Conservation (phyloP, 2,329 filamentous ascomycete genomes). For the Ambrosiella beaveri region DNA sequence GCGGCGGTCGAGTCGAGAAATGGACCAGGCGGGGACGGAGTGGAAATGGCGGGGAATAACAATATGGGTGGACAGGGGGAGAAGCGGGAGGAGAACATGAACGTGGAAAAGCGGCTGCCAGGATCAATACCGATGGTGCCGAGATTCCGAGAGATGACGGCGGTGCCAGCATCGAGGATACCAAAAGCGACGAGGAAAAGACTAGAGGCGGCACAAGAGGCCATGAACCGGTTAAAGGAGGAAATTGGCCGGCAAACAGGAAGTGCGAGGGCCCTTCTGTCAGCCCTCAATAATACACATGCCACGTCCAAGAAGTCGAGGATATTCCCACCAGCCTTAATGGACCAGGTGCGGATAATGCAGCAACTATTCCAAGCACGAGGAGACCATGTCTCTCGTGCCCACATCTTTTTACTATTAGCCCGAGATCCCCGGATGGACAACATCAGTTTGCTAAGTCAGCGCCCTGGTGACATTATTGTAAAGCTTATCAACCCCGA, state of each 20-base stretch:
- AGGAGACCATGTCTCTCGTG: background rate
- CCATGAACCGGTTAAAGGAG: background rate
- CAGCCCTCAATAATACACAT: background rate
- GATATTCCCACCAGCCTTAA: background rate
- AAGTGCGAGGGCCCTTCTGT: background rate
- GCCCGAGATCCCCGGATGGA: slow-evolving; percentile 6
- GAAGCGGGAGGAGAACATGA: background rate
- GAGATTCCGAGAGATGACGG: background rate
- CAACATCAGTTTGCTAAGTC: background rate
- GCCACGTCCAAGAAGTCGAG: background rate
- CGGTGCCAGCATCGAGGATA: background rate
- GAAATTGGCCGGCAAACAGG: background rate
- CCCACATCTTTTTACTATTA: background rate
- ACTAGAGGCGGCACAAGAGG: background rate
- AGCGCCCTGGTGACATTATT: slow-evolving; percentile 4
- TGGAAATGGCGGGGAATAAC: background rate
- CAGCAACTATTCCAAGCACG: background rate
- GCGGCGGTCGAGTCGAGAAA: background rate
- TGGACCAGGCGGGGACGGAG: background rate
- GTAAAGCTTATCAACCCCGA: slow-evolving; percentile 1
- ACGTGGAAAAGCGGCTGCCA: background rate
- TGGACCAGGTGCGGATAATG: background rate
- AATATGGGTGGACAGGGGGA: background rate
- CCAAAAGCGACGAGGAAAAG: background rate
- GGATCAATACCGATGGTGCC: background rate